A percentile compares a stretch with the other conserved stretches of the same genome.
These are phyloP conservation scores for Talaromyces funiculosus DNA, from an alignment of 2,329 filamentous ascomycete species.

Conservation along the genomic window DNA sequence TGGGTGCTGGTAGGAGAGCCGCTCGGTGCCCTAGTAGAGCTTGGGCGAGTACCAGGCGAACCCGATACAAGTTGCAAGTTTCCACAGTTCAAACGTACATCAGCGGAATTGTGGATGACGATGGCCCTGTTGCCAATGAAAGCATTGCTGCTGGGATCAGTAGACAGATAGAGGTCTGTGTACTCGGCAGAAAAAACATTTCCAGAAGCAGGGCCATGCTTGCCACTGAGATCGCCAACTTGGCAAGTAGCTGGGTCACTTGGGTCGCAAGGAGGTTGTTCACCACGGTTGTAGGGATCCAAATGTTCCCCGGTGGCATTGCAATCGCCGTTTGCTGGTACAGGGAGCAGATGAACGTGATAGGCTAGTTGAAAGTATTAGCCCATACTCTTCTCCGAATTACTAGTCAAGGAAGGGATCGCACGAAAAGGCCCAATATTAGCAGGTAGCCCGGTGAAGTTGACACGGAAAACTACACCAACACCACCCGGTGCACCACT, in stretches of 20 bases:
- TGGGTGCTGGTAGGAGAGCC: no score
- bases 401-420: conserved; percentile 23
- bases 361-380: conserved; percentile 45
- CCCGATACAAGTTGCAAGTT: conserved; percentile 42
- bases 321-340: conserved; percentile 65
- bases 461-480: conserved; percentile 52
- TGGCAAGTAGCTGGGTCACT: conserved; percentile 60
- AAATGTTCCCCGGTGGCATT: conserved; percentile 61
- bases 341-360: conserved; percentile 63
- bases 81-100: conserved; percentile 52
- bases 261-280: conserved; percentile 56
- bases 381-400: not conserved
- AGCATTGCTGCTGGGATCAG: conserved; percentile 33
- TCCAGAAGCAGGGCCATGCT: conserved; percentile 56
- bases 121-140: conserved; percentile 52
- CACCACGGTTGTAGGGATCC: conserved; percentile 63
- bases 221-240: conserved; percentile 70
- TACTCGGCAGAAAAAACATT: conserved; percentile 32
- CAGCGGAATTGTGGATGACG: conserved; percentile 51
- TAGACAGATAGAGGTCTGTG: conserved; percentile 47
- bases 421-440: conserved; percentile 53
- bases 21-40: not conserved
- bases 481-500: conserved; percentile 45
- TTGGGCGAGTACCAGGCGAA: not conserved
- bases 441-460: conserved; percentile 55